Evolutionary conservation across 2,329 filamentous ascomycete genomes (phyloP).

Genomic region (Penicillium sp.): DNA sequence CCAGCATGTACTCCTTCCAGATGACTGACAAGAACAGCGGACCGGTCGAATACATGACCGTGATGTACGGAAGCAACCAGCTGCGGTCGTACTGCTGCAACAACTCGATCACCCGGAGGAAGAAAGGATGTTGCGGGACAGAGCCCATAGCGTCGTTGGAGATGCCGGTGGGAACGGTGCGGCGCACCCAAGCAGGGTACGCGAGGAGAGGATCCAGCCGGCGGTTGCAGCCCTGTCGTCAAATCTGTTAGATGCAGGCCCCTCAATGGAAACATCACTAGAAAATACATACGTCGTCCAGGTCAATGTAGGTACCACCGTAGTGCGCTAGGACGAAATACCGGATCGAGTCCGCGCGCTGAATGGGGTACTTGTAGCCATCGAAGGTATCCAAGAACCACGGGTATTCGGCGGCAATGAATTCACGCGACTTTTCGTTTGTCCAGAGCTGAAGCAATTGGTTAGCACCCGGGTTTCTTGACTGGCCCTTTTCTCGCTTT

Average conservation of each 20-base stretch:
- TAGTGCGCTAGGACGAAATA: constrained; percentile 76
- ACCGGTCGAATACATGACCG: constrained; percentile 75
- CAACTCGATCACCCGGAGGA: constrained; percentile 64
- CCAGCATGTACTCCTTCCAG: constrained; percentile 68
- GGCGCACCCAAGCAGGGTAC: constrained; percentile 68
- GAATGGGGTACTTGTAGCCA: constrained; percentile 70
- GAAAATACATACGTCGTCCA: constrained; percentile 61
- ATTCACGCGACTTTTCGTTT: constrained; percentile 64
- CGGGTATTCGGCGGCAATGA: constrained; percentile 70
- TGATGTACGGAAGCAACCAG: constrained; percentile 70
- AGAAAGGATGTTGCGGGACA: constrained; percentile 70
- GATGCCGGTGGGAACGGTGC: constrained; percentile 72
- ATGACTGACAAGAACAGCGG: constrained; percentile 73
- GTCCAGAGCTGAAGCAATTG: constrained; percentile 66
- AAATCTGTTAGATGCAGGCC: constrained; percentile 11
- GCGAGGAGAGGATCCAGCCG: constrained; percentile 65
- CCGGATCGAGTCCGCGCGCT: constrained; percentile 73
- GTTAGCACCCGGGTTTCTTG: constrained; percentile 20
- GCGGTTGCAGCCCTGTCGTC: constrained; percentile 61
- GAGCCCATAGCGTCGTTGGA: constrained; percentile 79
- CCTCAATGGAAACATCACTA: background rate
- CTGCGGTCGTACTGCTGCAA: constrained; percentile 66
- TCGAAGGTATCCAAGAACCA: constrained; percentile 76
- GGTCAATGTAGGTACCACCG: constrained; percentile 76
- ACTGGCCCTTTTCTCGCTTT: background rate